phyloP scores from a whole-genome alignment of 176 grass and related monocot genomes.

The Pharus latifolius region DNA sequence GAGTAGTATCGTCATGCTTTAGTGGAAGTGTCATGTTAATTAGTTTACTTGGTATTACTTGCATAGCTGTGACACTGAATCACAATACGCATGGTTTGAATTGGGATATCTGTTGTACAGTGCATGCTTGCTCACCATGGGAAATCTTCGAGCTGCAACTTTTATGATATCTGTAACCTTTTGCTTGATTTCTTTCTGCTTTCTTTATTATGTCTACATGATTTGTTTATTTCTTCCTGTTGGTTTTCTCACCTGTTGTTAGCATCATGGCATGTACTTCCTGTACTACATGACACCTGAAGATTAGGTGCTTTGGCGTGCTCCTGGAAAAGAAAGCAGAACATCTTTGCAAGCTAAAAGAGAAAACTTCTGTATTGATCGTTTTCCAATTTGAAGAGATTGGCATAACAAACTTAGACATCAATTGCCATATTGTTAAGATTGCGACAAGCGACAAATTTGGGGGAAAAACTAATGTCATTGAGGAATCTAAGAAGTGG shows the following conservation, averaged over 20 bases:
- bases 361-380: constrained; percentile 21
- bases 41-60: no score
- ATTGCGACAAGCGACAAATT: constrained; percentile 69
- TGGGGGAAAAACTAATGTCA: constrained; percentile 49
- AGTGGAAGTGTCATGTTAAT: no score
- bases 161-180: constrained; percentile 82
- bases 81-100: background rate
- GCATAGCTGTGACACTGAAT: background rate
- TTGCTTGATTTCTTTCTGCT: constrained; percentile 5
- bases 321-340: constrained; percentile 81
- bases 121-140: constrained; percentile 73
- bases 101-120: background rate
- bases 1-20: no score
- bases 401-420: constrained; percentile 84
- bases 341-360: constrained; percentile 39
- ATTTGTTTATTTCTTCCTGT: background rate
- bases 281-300: background rate
- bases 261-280: background rate
- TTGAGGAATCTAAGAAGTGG: constrained; percentile 59
- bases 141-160: constrained; percentile 71
- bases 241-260: background rate
- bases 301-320: background rate
- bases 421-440: constrained; percentile 77
- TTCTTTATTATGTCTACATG: background rate
- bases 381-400: constrained; percentile 47